Percentiles rank a stretch among this genome's conserved stretches.
phyloP scores from a whole-genome alignment of 2,329 filamentous ascomycete genomes.

The Trichoderma asperellum region DNA sequence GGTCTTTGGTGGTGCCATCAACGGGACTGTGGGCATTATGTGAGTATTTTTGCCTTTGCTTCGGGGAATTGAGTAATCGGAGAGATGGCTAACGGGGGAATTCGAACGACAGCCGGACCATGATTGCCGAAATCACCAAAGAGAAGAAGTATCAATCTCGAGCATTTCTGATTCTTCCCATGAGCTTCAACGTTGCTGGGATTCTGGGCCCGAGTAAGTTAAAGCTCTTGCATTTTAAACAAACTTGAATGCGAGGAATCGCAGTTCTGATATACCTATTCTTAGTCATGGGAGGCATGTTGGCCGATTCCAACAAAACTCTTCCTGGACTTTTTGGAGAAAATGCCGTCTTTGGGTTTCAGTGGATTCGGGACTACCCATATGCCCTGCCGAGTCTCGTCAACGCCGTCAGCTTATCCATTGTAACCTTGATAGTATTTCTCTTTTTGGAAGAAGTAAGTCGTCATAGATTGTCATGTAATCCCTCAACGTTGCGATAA shows the following conservation, averaged over 20 bases:
- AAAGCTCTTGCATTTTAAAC: background rate
- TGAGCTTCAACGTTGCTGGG: slow-evolving; percentile 16
- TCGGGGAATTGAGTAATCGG: background rate
- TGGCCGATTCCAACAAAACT: slow-evolving; percentile 13
- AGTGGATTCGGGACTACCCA: slow-evolving; percentile 67
- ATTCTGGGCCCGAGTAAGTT: slow-evolving; percentile 12
- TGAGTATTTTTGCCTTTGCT: slow-evolving; percentile 36
- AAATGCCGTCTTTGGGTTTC: slow-evolving; percentile 8
- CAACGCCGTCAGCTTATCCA: slow-evolving; percentile 63
- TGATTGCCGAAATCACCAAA: slow-evolving; percentile 54
- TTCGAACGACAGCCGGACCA: slow-evolving; percentile 45
- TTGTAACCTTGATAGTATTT: slow-evolving; percentile 58
- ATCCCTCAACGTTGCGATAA: background rate
- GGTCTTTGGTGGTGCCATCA: slow-evolving; percentile 62
- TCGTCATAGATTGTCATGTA: background rate
- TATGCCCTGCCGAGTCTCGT: slow-evolving; percentile 72
- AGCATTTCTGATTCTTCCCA: slow-evolving; percentile 19
- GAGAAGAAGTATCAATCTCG: slow-evolving; percentile 47
- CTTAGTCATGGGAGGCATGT: slow-evolving; percentile 20
- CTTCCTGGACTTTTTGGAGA: slow-evolving; percentile 23
- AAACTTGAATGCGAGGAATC: background rate
- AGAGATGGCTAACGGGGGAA: slow-evolving; percentile 17
- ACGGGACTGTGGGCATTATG: slow-evolving; percentile 56
- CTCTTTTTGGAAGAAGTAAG: slow-evolving; percentile 71
- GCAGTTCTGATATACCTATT: background rate